phyloP scores from a whole-genome alignment of 805 yeast genomes.

The Vanderwaltozyma polyspora region DNA sequence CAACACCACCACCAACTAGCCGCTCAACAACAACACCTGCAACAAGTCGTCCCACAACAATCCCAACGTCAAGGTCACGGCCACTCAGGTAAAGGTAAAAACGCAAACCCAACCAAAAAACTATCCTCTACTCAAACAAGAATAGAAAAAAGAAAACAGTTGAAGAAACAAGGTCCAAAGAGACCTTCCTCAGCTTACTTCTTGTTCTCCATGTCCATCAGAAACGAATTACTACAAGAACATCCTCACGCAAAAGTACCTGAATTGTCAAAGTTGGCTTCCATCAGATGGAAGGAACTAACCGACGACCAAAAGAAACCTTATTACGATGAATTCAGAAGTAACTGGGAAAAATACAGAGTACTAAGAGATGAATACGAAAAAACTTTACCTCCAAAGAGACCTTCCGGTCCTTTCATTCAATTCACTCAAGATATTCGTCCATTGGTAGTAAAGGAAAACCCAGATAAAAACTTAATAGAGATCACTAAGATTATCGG shows the following conservation, averaged over 20 bases:
- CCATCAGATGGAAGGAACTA: slow-evolving; percentile 84
- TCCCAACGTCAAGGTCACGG: slow-evolving; percentile 4
- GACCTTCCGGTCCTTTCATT: slow-evolving; percentile 22
- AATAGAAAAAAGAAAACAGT: slow-evolving; percentile 26
- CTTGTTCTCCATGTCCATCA: slow-evolving; percentile 26
- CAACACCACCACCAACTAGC: slow-evolving; percentile 4
- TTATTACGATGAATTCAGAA: slow-evolving; percentile 46
- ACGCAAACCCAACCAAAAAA: slow-evolving; percentile 15
- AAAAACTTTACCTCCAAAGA: slow-evolving; percentile 19
- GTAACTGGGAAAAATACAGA: slow-evolving; percentile 28
- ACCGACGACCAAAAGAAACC: slow-evolving; percentile 66
- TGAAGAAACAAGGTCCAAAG: slow-evolving; percentile 29
- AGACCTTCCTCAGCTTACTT: slow-evolving; percentile 31
- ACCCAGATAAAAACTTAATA: slow-evolving; percentile 25
- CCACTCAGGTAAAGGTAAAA: neutral
- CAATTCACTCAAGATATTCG: slow-evolving; percentile 27
- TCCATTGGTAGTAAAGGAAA: slow-evolving; percentile 22
- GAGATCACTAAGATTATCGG: slow-evolving; percentile 27
- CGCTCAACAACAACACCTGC: slow-evolving; percentile 6
- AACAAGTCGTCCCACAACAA: slow-evolving; percentile 2
- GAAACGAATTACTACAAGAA: slow-evolving; percentile 22
- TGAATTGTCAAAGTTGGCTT: slow-evolving; percentile 51
- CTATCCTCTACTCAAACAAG: slow-evolving; percentile 28
- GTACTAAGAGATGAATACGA: slow-evolving; percentile 27
- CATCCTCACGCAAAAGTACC: slow-evolving; percentile 29